A percentile compares a stretch with the other conserved stretches of the same genome.
phyloP scores from a whole-genome alignment of 2,329 filamentous ascomycete species.

The Penicillium polonicum region DNA sequence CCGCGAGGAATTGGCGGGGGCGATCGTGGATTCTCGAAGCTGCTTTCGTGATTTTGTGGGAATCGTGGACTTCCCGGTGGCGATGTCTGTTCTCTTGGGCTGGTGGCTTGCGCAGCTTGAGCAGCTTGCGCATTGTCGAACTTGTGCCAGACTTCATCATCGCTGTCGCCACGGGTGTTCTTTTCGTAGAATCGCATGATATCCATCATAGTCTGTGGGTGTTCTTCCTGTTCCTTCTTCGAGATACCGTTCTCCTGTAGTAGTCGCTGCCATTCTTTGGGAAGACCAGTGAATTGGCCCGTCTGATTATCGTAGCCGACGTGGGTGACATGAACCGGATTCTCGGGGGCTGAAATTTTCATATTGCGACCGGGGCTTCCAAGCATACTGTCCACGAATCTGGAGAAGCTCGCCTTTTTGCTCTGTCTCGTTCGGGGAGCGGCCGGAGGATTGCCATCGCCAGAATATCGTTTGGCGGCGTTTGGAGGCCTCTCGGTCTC shows the following conservation, averaged over 20 bases:
- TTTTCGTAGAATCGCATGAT: conserved; percentile 98
- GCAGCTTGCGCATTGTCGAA: conserved; percentile 72
- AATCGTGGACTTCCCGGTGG: conserved; percentile 83
- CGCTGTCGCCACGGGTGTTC: conserved; percentile 74
- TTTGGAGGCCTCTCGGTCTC: conserved; percentile 52
- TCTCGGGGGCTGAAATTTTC: conserved; percentile 95
- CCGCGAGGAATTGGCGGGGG: conserved; percentile 78
- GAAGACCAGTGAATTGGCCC: conserved; percentile 92
- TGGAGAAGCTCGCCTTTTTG: conserved; percentile 86
- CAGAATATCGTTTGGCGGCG: conserved; percentile 72
- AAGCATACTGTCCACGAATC: conserved; percentile 79
- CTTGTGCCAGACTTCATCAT: conserved; percentile 92
- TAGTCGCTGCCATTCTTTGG: conserved; percentile 96
- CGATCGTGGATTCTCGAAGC: conserved; percentile 94
- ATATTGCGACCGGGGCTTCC: conserved; percentile 79
- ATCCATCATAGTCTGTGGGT: conserved; percentile 92
- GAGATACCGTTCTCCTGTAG: conserved; percentile 95
- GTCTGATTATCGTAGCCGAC: conserved; percentile 96
- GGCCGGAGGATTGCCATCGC: conserved; percentile 68
- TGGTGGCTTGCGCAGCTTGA: conserved; percentile 52
- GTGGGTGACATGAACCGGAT: conserved; percentile 96
- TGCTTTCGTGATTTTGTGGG: conserved; percentile 84
- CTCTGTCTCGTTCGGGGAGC: conserved; percentile 57
- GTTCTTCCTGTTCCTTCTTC: conserved; percentile 91
- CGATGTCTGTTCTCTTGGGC: conserved; percentile 52